A percentile compares a stretch with the other conserved stretches of the same genome.
Evolutionary conservation across 352 stramenopile species (phyloP).

Genomic region (Phytophthora brassicae): DNA sequence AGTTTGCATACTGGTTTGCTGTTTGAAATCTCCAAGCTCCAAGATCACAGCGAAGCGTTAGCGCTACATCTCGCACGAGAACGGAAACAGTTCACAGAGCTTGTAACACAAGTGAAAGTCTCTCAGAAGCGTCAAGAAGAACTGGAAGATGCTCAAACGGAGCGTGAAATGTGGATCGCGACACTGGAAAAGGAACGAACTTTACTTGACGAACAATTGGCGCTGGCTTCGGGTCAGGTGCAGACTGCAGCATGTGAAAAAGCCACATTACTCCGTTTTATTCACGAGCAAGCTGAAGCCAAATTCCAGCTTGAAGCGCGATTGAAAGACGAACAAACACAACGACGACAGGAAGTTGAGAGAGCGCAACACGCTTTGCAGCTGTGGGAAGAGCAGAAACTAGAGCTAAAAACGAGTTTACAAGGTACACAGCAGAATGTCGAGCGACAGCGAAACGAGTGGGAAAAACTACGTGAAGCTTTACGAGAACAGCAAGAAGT

Average conservation of each 20-base stretch:
- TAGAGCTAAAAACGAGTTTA: slow-evolving; percentile 35
- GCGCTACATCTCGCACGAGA: slow-evolving; percentile 67
- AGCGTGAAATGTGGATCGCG: slow-evolving; percentile 52
- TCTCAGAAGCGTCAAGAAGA: slow-evolving; percentile 36
- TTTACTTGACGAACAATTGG: slow-evolving; percentile 48
- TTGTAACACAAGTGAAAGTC: slow-evolving; percentile 37
- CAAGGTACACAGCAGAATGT: slow-evolving; percentile 35
- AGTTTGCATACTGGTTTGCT: slow-evolving; percentile 74
- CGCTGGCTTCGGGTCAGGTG: slow-evolving; percentile 36
- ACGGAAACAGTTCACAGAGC: slow-evolving; percentile 34
- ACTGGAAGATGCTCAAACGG: slow-evolving; percentile 54
- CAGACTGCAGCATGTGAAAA: slow-evolving; percentile 73
- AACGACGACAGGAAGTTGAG: slow-evolving; percentile 34
- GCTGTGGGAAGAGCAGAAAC: slow-evolving; percentile 45
- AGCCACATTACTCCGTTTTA: slow-evolving; percentile 69
- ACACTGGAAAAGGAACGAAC: slow-evolving; percentile 60
- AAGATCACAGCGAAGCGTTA: slow-evolving; percentile 66
- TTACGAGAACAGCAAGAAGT: slow-evolving; percentile 41
- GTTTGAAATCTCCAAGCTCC: slow-evolving; percentile 72
- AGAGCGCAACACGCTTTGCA: slow-evolving; percentile 41
- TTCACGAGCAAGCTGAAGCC: slow-evolving; percentile 70
- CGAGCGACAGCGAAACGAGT: slow-evolving; percentile 33
- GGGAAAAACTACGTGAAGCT: slow-evolving; percentile 23
- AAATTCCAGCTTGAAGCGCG: slow-evolving; percentile 66
- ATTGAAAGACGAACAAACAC: slow-evolving; percentile 53